Percentiles rank a stretch among this genome's conserved stretches.
phyloP scores from a whole-genome alignment of 768 basidiomycete genomes.

The Boletus reticulatus region DNA sequence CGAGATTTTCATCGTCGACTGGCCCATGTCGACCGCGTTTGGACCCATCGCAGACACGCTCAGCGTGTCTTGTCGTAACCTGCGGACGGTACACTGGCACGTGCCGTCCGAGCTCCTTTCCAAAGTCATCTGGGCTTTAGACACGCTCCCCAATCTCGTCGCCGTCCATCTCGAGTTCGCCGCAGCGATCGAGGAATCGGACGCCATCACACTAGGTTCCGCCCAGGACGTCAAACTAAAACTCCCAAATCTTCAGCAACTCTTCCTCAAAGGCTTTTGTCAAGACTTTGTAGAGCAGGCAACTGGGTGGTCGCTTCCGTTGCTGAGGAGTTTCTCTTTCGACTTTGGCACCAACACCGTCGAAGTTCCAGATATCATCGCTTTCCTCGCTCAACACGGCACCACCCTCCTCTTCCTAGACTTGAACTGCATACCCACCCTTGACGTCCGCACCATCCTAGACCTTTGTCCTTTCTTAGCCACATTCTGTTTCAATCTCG shows the following conservation, averaged over 20 bases:
- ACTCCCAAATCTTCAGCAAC: constrained; percentile 57
- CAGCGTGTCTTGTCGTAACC: constrained; percentile 44
- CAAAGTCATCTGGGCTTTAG: constrained; percentile 72
- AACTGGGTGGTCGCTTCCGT: constrained; percentile 61
- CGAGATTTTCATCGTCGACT: constrained; percentile 68
- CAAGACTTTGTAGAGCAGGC: constrained; percentile 71
- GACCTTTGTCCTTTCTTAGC: constrained; percentile 61
- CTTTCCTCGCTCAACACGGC: constrained; percentile 63
- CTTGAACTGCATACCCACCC: constrained; percentile 52
- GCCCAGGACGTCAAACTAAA: constrained; percentile 54
- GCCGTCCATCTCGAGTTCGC: constrained; percentile 56
- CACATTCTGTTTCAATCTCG: constrained; percentile 70
- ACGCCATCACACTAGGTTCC: constrained; percentile 55
- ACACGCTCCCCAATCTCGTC: constrained; percentile 55
- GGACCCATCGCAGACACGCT: constrained; percentile 65
- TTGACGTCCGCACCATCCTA: constrained; percentile 59
- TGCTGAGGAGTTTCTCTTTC: constrained; percentile 56
- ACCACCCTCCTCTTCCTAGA: constrained; percentile 60
- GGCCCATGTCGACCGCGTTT: constrained; percentile 58
- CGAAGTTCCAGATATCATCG: constrained; percentile 56
- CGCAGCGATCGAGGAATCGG: constrained; percentile 31
- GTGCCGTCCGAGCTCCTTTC: constrained; percentile 53
- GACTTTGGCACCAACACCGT: constrained; percentile 37
- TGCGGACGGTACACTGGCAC: constrained; percentile 63
- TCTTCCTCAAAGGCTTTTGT: constrained; percentile 58